Conservation (phyloP, 2,329 filamentous ascomycete species). For the Penicillium freii region DNA sequence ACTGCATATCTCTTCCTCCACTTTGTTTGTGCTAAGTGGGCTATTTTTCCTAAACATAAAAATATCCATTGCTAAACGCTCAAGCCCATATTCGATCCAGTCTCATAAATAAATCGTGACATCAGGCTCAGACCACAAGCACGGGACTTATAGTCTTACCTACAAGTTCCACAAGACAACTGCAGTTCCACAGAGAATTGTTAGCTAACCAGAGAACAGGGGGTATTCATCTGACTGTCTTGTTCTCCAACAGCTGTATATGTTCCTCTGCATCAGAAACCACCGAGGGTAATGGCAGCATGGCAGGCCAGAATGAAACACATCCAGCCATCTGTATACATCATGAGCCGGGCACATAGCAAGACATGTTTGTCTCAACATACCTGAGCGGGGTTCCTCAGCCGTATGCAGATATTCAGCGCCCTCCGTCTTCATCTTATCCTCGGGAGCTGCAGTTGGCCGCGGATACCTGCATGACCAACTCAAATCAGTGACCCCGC, state of each 20-base stretch:
- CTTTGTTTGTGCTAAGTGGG: background rate
- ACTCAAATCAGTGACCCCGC: background rate
- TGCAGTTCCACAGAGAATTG: background rate
- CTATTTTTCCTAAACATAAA: background rate
- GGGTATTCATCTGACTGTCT: background rate
- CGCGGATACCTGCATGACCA: background rate
- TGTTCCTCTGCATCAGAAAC: background rate
- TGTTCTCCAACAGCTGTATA: background rate
- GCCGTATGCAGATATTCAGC: background rate
- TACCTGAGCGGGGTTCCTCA: background rate
- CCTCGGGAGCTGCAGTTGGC: background rate
- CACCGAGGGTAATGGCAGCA: slow-evolving; percentile 8
- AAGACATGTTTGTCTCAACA: background rate
- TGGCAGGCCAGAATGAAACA: slow-evolving; percentile 2
- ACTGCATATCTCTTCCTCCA: background rate
- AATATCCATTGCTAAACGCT: background rate
- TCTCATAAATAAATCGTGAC: background rate
- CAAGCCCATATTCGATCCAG: background rate
- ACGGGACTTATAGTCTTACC: background rate
- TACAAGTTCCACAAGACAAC: background rate
- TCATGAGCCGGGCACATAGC: background rate
- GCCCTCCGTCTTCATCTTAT: background rate
- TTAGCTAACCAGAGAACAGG: background rate
- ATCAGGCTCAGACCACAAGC: background rate
- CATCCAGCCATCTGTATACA: slow-evolving; percentile 1